These are phyloP conservation scores for Allium fistulosum DNA, from an alignment of 106 monocot species.

Conservation along the genomic window DNA sequence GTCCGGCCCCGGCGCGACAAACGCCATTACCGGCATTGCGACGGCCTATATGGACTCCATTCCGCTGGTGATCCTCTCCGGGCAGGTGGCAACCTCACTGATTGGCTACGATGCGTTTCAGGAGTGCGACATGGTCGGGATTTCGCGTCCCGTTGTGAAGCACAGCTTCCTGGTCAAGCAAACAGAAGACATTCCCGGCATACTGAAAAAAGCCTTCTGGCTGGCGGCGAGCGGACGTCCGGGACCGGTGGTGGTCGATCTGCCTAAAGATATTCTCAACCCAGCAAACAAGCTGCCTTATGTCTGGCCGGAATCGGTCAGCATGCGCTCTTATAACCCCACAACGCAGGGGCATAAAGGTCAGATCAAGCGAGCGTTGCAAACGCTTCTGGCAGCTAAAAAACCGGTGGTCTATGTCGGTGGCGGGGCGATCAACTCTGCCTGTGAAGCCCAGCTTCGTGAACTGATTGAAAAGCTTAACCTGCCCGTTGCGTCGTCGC, in stretches of 20 bases:
- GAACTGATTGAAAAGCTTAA: background rate
- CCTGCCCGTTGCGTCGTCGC: background rate
- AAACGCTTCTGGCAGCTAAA: too few species aligned
- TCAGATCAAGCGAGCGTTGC: too few species aligned
- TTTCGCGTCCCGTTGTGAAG: constrained; percentile 51
- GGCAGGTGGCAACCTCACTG: constrained; percentile 54
- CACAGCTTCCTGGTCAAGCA: constrained; percentile 54
- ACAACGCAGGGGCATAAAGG: too few species aligned
- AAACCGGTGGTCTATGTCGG: background rate
- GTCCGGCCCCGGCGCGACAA: constrained; percentile 66
- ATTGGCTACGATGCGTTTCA: constrained; percentile 63
- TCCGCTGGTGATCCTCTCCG: constrained; percentile 57
- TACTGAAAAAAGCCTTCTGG: constrained; percentile 49
- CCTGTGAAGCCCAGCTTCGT: background rate
- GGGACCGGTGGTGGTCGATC: constrained; percentile 59
- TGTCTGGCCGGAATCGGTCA: too few species aligned
- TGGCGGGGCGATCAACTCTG: too few species aligned
- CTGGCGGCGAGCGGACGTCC: constrained; percentile 49
- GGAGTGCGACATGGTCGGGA: constrained; percentile 57
- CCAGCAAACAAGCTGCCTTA: too few species aligned
- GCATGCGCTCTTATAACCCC: too few species aligned
- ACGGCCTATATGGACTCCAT: constrained; percentile 57
- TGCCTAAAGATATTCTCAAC: constrained; percentile 69
- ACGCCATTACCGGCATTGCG: constrained; percentile 51
- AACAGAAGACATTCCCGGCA: constrained; percentile 39